phyloP scores from a whole-genome alignment of 768 basidiomycete species.

The Pleurotus tuber-regium region DNA sequence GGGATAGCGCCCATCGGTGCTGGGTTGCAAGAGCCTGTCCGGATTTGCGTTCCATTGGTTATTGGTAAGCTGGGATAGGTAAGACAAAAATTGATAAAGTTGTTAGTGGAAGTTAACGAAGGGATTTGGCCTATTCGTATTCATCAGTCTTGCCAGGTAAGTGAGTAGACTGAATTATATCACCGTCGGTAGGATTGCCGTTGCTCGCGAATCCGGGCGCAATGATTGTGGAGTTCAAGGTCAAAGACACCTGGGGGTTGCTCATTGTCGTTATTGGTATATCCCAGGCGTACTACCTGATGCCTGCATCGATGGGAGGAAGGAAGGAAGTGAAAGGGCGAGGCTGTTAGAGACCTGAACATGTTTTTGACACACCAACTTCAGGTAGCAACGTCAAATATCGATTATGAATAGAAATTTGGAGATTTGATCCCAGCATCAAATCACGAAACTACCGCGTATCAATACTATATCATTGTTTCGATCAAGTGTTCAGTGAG shows the following conservation, averaged over 20 bases:
- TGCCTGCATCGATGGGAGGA: constrained; percentile 2
- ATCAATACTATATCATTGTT: too few relatives aligned
- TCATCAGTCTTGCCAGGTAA: neutral
- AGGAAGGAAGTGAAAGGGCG: too few relatives aligned
- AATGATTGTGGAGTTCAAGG: neutral
- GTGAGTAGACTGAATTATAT: neutral
- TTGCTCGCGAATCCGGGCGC: neutral
- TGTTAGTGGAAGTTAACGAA: constrained; percentile 54
- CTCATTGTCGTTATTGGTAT: neutral
- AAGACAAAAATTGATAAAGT: constrained; percentile 59
- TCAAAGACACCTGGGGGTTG: too few relatives aligned
- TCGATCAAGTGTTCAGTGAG: too few relatives aligned
- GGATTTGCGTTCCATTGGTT: constrained; percentile 53
- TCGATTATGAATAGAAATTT: too few relatives aligned
- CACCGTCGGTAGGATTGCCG: constrained; percentile 1
- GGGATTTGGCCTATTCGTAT: constrained; percentile 41
- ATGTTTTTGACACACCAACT: too few relatives aligned
- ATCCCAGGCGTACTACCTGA: too few relatives aligned
- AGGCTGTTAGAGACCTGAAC: too few relatives aligned
- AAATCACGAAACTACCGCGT: too few relatives aligned
- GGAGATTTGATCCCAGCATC: too few relatives aligned
- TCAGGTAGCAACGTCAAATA: too few relatives aligned
- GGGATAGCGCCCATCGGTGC: constrained; percentile 56
- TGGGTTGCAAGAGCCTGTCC: constrained; percentile 58
- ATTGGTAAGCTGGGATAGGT: constrained; percentile 42